phyloP scores from a whole-genome alignment of 2,329 filamentous ascomycete genomes.

The Chrysoporthe puriensis region DNA sequence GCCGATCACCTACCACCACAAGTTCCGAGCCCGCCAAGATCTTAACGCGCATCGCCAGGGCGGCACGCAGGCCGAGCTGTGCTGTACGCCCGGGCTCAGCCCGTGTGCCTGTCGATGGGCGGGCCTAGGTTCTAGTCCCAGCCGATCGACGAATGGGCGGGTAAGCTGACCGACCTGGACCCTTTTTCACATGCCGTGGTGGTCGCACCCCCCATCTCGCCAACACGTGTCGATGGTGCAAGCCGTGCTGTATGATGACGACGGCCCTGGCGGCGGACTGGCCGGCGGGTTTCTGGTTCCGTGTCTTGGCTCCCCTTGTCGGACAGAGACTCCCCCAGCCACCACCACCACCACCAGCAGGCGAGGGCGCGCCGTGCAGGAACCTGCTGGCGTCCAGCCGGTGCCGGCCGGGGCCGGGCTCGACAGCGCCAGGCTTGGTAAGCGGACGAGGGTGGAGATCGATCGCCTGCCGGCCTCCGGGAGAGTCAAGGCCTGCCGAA shows the following conservation, averaged over 20 bases:
- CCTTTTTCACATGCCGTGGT: slow-evolving; percentile 7
- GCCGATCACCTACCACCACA: background rate
- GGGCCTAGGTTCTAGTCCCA: background rate
- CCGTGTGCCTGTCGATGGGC: background rate
- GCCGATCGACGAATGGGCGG: background rate
- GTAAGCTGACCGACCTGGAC: slow-evolving; percentile 3
- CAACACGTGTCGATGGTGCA: slow-evolving; percentile 24
- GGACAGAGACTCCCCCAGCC: background rate
- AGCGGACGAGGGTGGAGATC: background rate
- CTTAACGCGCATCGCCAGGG: background rate
- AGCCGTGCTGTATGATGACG: slow-evolving; percentile 19
- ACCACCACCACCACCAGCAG: background rate
- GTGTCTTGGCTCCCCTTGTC: slow-evolving; percentile 9
- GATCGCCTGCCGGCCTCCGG: background rate
- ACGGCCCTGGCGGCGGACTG: slow-evolving; percentile 15
- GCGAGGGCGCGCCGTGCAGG: background rate
- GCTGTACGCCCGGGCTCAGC: background rate
- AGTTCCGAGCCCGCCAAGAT: slow-evolving; percentile 5
- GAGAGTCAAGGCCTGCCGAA: slow-evolving; percentile 8
- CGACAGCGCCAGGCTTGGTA: slow-evolving; percentile 12
- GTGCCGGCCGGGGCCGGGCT: background rate
- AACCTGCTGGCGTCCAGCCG: too few relatives aligned
- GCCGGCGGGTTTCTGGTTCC: background rate
- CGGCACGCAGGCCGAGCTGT: background rate
- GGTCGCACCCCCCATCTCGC: slow-evolving; percentile 2